phyloP scores from a whole-genome alignment of 768 basidiomycete species.

The Amyloporia xantha region DNA sequence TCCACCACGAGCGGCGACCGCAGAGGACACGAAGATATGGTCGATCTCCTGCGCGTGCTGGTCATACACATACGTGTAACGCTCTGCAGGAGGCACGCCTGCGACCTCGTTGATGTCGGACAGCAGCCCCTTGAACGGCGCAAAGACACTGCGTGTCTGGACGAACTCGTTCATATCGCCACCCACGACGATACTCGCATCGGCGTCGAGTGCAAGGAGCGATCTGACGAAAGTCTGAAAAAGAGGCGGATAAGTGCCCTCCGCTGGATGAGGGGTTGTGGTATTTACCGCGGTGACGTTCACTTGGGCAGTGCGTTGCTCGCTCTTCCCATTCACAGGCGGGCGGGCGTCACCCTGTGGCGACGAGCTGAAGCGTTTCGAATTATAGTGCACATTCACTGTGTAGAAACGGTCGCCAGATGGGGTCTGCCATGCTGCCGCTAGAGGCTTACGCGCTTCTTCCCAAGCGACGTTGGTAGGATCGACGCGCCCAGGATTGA shows the following conservation, averaged over 20 bases:
- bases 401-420: constrained; percentile 44
- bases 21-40: constrained; percentile 46
- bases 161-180: constrained; percentile 61
- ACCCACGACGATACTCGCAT: constrained; percentile 45
- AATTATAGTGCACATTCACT: constrained; percentile 53
- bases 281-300: constrained; percentile 41
- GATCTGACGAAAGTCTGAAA: constrained; percentile 41
- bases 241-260: background rate
- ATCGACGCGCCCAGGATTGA: constrained; percentile 58
- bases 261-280: background rate
- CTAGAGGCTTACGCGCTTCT: constrained; percentile 52
- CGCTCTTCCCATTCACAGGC: constrained; percentile 47
- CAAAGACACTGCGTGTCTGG: constrained; percentile 46
- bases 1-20: constrained; percentile 34
- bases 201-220: constrained; percentile 34
- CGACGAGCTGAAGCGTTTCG: constrained; percentile 51
- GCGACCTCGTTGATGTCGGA: constrained; percentile 48
- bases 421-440: constrained; percentile 46
- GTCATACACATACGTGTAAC: constrained; percentile 58
- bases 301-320: constrained; percentile 43
- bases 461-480: constrained; percentile 50
- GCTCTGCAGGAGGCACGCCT: constrained; percentile 39
- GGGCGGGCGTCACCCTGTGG: constrained; percentile 51
- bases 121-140: constrained; percentile 34
- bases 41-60: constrained; percentile 55